Conservation (phyloP, 495 filamentous ascomycete species). For the Entonaema liquescens region DNA sequence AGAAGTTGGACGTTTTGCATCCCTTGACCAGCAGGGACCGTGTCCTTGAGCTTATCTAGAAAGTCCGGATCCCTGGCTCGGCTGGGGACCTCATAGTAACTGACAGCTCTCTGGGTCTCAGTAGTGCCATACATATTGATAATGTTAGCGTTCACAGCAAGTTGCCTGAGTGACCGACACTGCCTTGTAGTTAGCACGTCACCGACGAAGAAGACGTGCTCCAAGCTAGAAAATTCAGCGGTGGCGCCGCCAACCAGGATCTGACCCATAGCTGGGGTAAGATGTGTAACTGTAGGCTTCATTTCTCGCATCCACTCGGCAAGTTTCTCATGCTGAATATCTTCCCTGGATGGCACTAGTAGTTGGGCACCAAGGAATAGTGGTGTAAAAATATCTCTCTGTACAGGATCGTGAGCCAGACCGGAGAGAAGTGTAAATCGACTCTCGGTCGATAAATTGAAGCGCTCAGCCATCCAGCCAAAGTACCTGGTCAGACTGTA, state of each 20-base stretch:
- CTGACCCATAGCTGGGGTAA: constrained; percentile 97
- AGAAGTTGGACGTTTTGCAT: constrained; percentile 95
- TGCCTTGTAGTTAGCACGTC: constrained; percentile 90
- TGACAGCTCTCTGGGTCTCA: constrained; percentile 87
- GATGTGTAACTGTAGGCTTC: constrained; percentile 82
- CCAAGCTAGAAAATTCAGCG: constrained; percentile 77
- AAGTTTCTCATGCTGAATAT: constrained; percentile 87
- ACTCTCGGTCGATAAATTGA: constrained; percentile 75
- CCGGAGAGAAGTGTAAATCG: constrained; percentile 87
- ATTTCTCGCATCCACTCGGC: constrained; percentile 91
- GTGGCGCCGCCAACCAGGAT: constrained; percentile 88
- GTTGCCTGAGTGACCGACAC: constrained; percentile 76
- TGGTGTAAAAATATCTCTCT: constrained; percentile 87
- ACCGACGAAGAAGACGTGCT: constrained; percentile 91
- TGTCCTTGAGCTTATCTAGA: constrained; percentile 76
- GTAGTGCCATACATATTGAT: constrained; percentile 95
- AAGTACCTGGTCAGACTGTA: constrained; percentile 89
- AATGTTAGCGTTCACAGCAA: constrained; percentile 82
- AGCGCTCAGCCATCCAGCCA: constrained; percentile 89
- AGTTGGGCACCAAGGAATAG: constrained; percentile 87
- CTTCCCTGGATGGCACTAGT: constrained; percentile 81
- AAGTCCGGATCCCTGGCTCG: constrained; percentile 70
- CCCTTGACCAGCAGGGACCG: constrained; percentile 85
- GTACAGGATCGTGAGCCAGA: constrained; percentile 76
- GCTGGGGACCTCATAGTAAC: constrained; percentile 85